A percentile compares a stretch with the other conserved stretches of the same genome.
Conservation (phyloP, 148 eudicot genomes). For the Gaultheria prostrata region DNA sequence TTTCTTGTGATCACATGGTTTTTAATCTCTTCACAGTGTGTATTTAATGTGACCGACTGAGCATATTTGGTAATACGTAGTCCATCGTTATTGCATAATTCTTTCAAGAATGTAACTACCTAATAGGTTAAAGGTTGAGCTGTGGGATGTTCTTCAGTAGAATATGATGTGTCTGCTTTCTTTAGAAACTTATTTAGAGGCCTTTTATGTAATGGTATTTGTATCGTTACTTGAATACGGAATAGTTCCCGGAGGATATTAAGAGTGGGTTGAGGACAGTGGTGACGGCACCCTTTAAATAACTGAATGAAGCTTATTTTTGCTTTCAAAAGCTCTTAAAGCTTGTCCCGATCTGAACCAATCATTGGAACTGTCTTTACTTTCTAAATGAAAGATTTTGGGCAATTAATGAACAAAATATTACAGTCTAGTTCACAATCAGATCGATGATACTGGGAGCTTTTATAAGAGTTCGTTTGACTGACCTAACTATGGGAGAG, state of each 20-base stretch:
- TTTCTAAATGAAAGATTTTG: neutral
- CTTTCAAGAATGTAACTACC: neutral
- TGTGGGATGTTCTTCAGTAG: neutral
- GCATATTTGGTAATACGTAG: neutral
- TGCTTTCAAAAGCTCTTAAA: too few relatives aligned
- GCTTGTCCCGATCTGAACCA: too few relatives aligned
- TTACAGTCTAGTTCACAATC: neutral
- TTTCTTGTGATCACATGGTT: neutral
- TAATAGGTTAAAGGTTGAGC: constrained; percentile 2
- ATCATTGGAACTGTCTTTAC: neutral
- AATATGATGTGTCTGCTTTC: neutral
- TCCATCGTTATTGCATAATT: neutral
- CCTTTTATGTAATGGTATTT: neutral
- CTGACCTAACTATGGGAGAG: neutral
- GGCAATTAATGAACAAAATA: neutral
- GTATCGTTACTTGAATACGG: neutral
- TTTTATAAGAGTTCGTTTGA: neutral
- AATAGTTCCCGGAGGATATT: neutral
- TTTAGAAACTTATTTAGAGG: neutral
- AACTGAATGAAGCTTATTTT: too few relatives aligned
- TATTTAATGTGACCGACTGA: neutral
- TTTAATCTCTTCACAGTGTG: neutral
- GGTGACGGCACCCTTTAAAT: too few relatives aligned
- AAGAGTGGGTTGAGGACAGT: neutral
- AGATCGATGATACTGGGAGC: neutral